These are phyloP conservation scores for Alternaria brassicicola DNA, from an alignment of 2,329 filamentous ascomycete genomes.

Conservation along the genomic window DNA sequence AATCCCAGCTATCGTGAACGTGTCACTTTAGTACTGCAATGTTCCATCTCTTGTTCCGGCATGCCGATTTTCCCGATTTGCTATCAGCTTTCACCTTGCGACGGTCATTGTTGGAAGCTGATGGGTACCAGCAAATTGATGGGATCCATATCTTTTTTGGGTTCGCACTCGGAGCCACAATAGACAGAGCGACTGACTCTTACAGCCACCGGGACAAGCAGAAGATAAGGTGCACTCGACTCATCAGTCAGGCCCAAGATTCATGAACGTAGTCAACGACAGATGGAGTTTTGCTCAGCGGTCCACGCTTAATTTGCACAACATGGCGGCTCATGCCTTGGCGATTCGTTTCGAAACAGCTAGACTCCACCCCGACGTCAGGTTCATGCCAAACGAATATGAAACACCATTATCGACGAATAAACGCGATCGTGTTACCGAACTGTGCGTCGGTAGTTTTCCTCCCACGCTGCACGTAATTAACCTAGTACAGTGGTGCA, in stretches of 20 bases:
- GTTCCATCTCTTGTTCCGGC: neutral
- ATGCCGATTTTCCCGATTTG: neutral
- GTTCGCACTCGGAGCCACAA: neutral
- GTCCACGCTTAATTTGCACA: conserved; percentile 12
- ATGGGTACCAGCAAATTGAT: neutral
- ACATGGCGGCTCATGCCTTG: conserved; percentile 16
- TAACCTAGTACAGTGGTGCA: conserved; percentile 31
- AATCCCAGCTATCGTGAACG: neutral
- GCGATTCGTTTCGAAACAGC: conserved; percentile 30
- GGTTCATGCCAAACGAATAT: conserved; percentile 18
- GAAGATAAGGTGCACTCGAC: neutral
- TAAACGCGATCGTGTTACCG: conserved; percentile 4
- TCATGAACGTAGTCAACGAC: neutral
- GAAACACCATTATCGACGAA: conserved; percentile 15
- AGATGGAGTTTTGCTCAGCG: conserved; percentile 4
- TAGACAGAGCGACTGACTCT: neutral
- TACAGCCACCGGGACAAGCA: neutral
- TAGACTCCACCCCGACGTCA: conserved; percentile 17
- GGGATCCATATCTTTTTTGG: neutral
- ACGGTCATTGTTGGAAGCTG: neutral
- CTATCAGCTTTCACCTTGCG: neutral
- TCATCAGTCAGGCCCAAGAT: neutral
- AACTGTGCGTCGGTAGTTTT: conserved; percentile 13
- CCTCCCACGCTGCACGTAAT: conserved; percentile 28
- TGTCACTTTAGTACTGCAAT: neutral